A percentile compares a stretch with the other conserved stretches of the same genome.
Conservation (phyloP, 176 grass and related monocot genomes). For the Dactylis glomerata region DNA sequence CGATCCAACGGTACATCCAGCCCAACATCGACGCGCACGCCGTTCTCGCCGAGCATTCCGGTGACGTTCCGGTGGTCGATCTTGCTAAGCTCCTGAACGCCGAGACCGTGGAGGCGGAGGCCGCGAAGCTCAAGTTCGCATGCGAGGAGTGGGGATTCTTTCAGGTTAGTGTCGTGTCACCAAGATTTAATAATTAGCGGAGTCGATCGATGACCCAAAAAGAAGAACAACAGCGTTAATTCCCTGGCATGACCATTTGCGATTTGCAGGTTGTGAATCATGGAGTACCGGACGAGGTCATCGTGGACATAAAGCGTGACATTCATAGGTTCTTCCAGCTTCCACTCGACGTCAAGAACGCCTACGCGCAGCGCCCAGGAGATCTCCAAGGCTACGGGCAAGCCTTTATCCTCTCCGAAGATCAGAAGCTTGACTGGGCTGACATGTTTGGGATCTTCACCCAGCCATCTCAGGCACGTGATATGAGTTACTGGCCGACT, state of each 20-base stretch:
- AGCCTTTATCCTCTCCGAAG: constrained; percentile 30
- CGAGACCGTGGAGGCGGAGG: constrained; percentile 23
- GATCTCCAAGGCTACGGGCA: constrained; percentile 58
- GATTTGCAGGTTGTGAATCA: constrained; percentile 45
- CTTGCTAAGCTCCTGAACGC: constrained; percentile 17
- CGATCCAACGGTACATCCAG: constrained; percentile 31
- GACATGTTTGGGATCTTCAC: constrained; percentile 36
- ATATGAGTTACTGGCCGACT: constrained; percentile 43
- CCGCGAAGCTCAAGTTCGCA: constrained; percentile 21
- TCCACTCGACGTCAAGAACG: constrained; percentile 37
- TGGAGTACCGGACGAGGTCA: constrained; percentile 33
- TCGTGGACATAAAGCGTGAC: constrained; percentile 31
- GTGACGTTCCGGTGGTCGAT: constrained; percentile 34
- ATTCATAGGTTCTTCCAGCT: constrained; percentile 41
- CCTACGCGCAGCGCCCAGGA: constrained; percentile 32
- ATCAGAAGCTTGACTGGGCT: constrained; percentile 63
- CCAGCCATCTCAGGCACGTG: constrained; percentile 37
- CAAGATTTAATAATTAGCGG: not conserved
- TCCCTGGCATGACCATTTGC: not conserved
- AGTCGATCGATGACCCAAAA: no score
- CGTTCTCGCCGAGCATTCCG: not conserved
- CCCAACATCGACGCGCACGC: not conserved
- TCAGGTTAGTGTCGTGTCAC: constrained; percentile 19
- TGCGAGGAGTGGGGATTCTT: constrained; percentile 71
- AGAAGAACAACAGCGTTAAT: not conserved